phyloP scores from a whole-genome alignment of 2,329 filamentous ascomycete species.

The Aspergillus glaucus region DNA sequence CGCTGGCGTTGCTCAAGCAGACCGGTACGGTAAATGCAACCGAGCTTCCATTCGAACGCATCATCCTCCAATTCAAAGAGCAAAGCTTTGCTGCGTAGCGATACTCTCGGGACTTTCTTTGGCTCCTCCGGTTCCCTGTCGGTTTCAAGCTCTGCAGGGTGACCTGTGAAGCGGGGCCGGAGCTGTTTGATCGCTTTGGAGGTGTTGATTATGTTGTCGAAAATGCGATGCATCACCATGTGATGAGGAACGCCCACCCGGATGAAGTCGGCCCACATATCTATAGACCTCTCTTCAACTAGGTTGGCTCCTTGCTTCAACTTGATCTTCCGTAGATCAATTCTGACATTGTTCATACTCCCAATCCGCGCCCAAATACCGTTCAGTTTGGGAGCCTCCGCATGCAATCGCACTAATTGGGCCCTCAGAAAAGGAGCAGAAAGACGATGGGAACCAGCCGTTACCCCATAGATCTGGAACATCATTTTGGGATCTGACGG shows the following conservation, averaged over 20 bases:
- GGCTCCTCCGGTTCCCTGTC: conserved; percentile 79
- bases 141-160: conserved; percentile 80
- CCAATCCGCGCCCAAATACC: conserved; percentile 80
- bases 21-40: conserved; percentile 86
- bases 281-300: conserved; percentile 72
- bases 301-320: conserved; percentile 58
- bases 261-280: conserved; percentile 78
- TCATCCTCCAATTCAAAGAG: conserved; percentile 93
- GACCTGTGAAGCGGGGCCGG: conserved; percentile 85
- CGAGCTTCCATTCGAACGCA: conserved; percentile 94
- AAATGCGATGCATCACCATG: conserved; percentile 78
- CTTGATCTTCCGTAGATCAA: conserved; percentile 73
- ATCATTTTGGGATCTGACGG: conserved; percentile 86
- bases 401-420: conserved; percentile 76
- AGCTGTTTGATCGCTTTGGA: conserved; percentile 83
- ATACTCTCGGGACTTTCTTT: conserved; percentile 79
- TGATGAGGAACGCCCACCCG: conserved; percentile 86
- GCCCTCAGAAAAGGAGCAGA: conserved; percentile 73
- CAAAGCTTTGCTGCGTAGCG: conserved; percentile 71
- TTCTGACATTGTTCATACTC: conserved; percentile 71
- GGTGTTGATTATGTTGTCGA: conserved; percentile 88
- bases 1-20: conserved; percentile 85
- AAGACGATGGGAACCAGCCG: conserved; percentile 81
- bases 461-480: conserved; percentile 77
- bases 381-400: conserved; percentile 75